Evolutionary conservation across 2,329 filamentous ascomycete species (phyloP), one percentile per base, ranked within the genome.

Genomic region (Nemania serpens): DNA sequence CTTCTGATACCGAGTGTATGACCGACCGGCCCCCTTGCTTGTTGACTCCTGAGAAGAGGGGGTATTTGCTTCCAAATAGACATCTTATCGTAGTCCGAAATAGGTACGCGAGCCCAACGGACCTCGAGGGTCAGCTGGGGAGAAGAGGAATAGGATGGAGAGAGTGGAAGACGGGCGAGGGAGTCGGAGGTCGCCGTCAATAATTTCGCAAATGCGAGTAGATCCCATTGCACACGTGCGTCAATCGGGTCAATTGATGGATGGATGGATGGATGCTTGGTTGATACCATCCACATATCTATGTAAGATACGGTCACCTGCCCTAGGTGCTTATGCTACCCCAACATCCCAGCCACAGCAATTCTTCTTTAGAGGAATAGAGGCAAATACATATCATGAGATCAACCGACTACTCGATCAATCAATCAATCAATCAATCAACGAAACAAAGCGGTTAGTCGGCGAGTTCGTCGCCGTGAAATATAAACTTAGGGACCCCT

Each of bases 281-380:
- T 29, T 29, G 25, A 29, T 29, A 7, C 25, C n/a, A 7, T 29
- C 25, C 25, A 37, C 13, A 46, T 46, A 36, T 18, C 48, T 62
- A 65, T 66, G 64, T 55, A 59, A 65, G 25, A 58, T 62, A 63
- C 45, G 29, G 41, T 54, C 43, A 39, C n/a, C n/a, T n/a, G n/a
- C n/a, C n/a, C n/a, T n/a, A n/a, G n/a, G n/a, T n/a, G n/a, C n/a
- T n/a, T n/a, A n/a, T n/a, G n/a, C n/a, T n/a, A n/a, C n/a, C n/a
- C n/a, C n/a, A n/a, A n/a, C 37, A 52, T 46, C 20, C 47, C 39
- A 39, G 49, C 37, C 55, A 59, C 55, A n/a, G 59, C 55, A 48
- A 54, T 50, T 59, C 53, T 65, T 47, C 50, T 62, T 63, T 65
- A 68, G 60, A 62, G 17, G 59, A 29, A 66, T 62, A 51, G 55